These are phyloP conservation scores for Circinella umbellata DNA, from an alignment of 371 early-diverging fungal genomes.

Conservation along the genomic window DNA sequence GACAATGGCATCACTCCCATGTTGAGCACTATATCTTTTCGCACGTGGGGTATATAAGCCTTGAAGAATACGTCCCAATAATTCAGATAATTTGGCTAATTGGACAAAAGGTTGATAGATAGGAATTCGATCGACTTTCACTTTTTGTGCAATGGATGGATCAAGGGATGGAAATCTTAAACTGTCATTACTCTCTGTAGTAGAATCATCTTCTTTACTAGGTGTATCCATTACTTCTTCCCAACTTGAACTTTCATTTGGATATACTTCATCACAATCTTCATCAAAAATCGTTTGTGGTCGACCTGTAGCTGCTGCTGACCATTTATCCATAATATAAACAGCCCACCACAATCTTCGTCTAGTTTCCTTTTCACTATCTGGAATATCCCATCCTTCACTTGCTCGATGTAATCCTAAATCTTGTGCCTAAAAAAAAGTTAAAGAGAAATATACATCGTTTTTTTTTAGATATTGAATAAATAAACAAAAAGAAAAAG, in stretches of 20 bases:
- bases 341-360: constrained; percentile 72
- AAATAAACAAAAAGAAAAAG: not conserved
- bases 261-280: constrained; percentile 50
- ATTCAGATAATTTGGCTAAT: constrained; percentile 48
- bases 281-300: constrained; percentile 60
- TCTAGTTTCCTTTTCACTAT: constrained; percentile 62
- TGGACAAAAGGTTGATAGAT: constrained; percentile 57
- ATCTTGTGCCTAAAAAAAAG: constrained; percentile 57
- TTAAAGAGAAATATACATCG: not conserved
- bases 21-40: constrained; percentile 50
- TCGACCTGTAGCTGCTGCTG: constrained; percentile 52
- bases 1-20: constrained; percentile 54
- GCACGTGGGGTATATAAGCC: constrained; percentile 54
- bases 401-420: constrained; percentile 69
- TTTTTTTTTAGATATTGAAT: not conserved
- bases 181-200: constrained; percentile 2
- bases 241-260: constrained; percentile 44
- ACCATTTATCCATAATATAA: constrained; percentile 65
- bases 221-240: constrained; percentile 52
- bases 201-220: constrained; percentile 4
- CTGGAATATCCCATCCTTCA: constrained; percentile 54
- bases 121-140: constrained; percentile 40
- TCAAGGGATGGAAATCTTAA: constrained; percentile 47
- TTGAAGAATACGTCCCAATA: constrained; percentile 48
- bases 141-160: constrained; percentile 33